Percentiles rank a stretch among this genome's conserved stretches.
Conservation (phyloP, 2,329 filamentous ascomycete species). For the Teratosphaeria zuluensis region DNA sequence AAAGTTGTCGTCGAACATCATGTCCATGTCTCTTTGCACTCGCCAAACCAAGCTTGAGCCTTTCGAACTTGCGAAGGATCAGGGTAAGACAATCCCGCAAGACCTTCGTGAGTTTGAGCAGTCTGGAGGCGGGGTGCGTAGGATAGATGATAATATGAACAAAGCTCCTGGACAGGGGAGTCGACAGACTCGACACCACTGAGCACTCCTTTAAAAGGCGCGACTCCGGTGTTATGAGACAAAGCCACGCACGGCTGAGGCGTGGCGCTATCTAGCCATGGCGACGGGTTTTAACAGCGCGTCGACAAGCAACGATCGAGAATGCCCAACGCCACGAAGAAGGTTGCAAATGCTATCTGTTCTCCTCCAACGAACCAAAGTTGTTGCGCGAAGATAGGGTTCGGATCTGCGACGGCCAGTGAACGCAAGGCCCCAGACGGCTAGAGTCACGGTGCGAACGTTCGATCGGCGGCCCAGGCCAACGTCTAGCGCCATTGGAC, state of each 20-base stretch:
- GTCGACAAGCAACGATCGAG: not conserved
- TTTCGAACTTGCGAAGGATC: not conserved
- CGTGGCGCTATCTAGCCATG: not conserved
- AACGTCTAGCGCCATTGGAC: not conserved
- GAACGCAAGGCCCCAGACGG: not conserved
- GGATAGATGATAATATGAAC: not conserved
- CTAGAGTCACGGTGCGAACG: not conserved
- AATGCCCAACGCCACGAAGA: not conserved
- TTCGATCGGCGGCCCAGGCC: not conserved
- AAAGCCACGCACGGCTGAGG: not conserved
- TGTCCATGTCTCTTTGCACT: not conserved
- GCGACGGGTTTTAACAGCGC: not conserved
- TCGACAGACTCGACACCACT: not conserved
- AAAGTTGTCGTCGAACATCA: constrained; percentile 25
- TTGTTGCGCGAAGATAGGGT: not conserved
- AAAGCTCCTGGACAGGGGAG: not conserved
- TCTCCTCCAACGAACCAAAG: not conserved
- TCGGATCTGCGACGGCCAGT: not conserved
- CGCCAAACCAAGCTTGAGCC: not conserved
- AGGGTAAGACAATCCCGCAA: not conserved
- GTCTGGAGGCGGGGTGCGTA: not conserved
- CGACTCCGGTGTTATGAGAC: not conserved
- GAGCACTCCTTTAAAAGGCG: not conserved
- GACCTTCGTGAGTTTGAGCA: not conserved
- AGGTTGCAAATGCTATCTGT: not conserved